Base-by-base conservation (phyloP, 805 yeast genomes). In the Kluyveromyces lactis region DNA sequence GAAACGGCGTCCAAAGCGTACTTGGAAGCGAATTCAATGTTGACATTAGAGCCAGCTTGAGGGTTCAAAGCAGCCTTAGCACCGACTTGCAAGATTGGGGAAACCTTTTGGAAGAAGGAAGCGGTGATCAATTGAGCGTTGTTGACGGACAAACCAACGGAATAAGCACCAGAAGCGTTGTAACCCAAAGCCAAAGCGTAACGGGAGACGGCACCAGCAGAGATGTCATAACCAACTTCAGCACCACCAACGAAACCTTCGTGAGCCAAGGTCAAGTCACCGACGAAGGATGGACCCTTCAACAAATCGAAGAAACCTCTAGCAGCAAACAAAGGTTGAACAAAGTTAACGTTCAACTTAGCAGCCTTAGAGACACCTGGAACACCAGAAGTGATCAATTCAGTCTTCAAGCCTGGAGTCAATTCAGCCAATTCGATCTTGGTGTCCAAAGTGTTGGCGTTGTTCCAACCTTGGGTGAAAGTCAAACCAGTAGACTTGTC, bases 191-290 rank as follows among this genome's bases (percentile, higher is more conserved):
- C 95, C 47, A 89, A 82, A 45, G 96, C 80, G 79, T 87, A 87
- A 68, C 85, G 85, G 69, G 95, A 84, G 63, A 92, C 81, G 67
- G 86, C 76, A 61, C 96, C 97, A 53, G 84, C 75, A 55, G 85
- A 74, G 62, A 92, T 86, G 72, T 92, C 97, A 75, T 92, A 92
- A 57, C 95, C 92, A 63, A 90, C 79, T 72, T 92, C 95, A 53
- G 89, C 95, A 71, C 98, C 98, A 55, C 90, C 90, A 53, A 94
- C 79, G 77, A 87, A 81, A 56, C 96, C 96, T 57, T 87, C 95
- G 71, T 86, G 95, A 60, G 95, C 95, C 58, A 89, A 77, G 49
- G 95, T 80, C 63, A 86, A 75, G 69, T 92, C 96, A 69, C 97
- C 97, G 53, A 86, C 79, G 67, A 95, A 92, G 53, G 83, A 73